Evolutionary conservation across 495 filamentous ascomycete species (phyloP), one percentile per base, ranked within the genome.

Genomic region (Xylaria cubensis): DNA sequence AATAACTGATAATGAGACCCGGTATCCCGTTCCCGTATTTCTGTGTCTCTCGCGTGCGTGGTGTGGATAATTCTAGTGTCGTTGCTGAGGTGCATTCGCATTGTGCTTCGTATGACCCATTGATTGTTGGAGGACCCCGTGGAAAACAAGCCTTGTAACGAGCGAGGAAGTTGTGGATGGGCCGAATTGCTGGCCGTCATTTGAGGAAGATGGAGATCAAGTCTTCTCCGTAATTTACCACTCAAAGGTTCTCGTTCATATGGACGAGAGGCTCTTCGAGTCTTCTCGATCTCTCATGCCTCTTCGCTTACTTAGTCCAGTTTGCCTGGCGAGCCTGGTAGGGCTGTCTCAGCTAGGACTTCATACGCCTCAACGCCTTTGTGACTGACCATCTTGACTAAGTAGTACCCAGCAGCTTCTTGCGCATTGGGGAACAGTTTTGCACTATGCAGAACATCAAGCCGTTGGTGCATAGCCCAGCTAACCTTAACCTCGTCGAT

Each of bases 331-430:
- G 26, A 29, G 36, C 36, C 36, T 61, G 32, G 70, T 67, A 72
- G 51, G 70, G 70, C 70, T 72, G 70, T 42, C 42, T 72, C 70
- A 72, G 70, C 70, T 72, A 72, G 70, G 70, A 67, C 70, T 50
- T 21, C 39, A 46, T 51, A 66, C 42, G 63, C 63, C 62, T 55
- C 63, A 48, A 32, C 51, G 41, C 44, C 48, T 64, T 29, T n/a
- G 61, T 64, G 46, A 12, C 15, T 64, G 46, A 12, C 15, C 48
- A 6, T 56, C 12, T 62, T 51, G 44, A 53, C 32, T 39, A 29
- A 39, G 36, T 24, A 3, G 15, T 34, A 39, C 34, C 9, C 61
- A 29, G 44, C 42, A 34, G 36, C 10, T 12, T 41, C 24, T 26
- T 13, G 61, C 26, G n/a, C 39, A 39, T 39, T 39, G 21, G 29